phyloP scores from a whole-genome alignment of 2,329 filamentous ascomycete genomes.

The Xylariaceae sp. region DNA sequence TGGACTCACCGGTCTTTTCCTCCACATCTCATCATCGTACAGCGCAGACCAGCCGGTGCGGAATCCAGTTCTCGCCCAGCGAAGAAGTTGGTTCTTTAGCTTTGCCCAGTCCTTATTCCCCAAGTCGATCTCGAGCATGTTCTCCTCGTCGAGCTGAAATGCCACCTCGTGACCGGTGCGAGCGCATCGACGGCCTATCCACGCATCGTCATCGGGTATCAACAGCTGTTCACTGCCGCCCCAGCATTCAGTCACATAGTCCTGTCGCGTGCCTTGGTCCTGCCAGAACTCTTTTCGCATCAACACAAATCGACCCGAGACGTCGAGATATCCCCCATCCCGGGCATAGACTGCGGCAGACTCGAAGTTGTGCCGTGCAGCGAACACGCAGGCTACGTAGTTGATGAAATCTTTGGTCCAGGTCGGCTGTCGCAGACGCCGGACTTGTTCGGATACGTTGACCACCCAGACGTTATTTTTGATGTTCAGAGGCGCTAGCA shows the following conservation, averaged over 20 bases:
- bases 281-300: not conserved
- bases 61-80: not conserved
- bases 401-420: not conserved
- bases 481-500: not conserved
- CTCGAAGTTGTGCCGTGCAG: not conserved
- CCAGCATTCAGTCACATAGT: not conserved
- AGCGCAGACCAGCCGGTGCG: not conserved
- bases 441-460: not conserved
- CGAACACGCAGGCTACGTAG: slow-evolving; percentile 1
- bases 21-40: not conserved
- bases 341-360: not conserved
- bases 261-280: not conserved
- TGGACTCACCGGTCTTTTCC: not conserved
- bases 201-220: not conserved
- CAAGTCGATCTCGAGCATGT: not conserved
- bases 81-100: not conserved
- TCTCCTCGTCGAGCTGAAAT: not conserved
- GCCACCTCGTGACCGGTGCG: not conserved
- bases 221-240: not conserved
- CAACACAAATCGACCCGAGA: not conserved
- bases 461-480: not conserved
- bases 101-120: not conserved
- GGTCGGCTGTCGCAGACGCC: not conserved
- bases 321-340: not conserved
- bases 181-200: not conserved